phyloP scores from a whole-genome alignment of 108 stramenopile genomes.

The Skeletonema grethae region DNA sequence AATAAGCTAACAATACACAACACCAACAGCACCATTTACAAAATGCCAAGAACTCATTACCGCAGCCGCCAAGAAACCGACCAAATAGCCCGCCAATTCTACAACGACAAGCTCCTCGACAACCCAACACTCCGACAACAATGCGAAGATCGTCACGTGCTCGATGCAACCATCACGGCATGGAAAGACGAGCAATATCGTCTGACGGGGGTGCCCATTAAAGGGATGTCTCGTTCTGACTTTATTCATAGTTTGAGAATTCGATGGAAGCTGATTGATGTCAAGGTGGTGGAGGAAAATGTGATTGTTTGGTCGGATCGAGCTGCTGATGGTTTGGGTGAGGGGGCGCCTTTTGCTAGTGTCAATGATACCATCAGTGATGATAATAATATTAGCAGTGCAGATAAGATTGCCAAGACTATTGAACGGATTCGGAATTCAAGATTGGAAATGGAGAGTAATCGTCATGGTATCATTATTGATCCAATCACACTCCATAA shows the following conservation, averaged over 20 bases:
- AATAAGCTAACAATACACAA: no score
- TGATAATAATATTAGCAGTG: no score
- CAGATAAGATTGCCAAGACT: constrained; percentile 5
- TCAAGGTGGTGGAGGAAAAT: constrained; percentile 32
- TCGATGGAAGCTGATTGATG: constrained; percentile 25
- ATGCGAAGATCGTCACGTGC: constrained; percentile 27
- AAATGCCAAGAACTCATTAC: no score
- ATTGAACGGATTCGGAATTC: constrained; percentile 22
- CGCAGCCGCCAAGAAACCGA: background rate
- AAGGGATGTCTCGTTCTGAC: constrained; percentile 2
- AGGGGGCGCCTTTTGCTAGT: no score
- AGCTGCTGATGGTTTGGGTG: no score
- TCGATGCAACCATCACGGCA: constrained; percentile 16
- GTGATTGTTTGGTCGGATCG: constrained; percentile 30
- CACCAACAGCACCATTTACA: no score
- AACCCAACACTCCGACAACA: constrained; percentile 12
- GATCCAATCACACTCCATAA: constrained; percentile 13
- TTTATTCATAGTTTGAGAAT: constrained; percentile 18
- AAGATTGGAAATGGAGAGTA: constrained; percentile 19
- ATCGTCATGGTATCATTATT: constrained; percentile 26
- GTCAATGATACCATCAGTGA: no score
- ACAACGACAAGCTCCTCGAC: constrained; percentile 14
- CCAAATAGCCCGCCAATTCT: constrained; percentile 12
- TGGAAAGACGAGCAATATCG: constrained; percentile 21
- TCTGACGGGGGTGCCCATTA: constrained; percentile 1